These are phyloP conservation scores for Globisporangium yorkense DNA, from an alignment of 352 stramenopile species.

Conservation along the genomic window DNA sequence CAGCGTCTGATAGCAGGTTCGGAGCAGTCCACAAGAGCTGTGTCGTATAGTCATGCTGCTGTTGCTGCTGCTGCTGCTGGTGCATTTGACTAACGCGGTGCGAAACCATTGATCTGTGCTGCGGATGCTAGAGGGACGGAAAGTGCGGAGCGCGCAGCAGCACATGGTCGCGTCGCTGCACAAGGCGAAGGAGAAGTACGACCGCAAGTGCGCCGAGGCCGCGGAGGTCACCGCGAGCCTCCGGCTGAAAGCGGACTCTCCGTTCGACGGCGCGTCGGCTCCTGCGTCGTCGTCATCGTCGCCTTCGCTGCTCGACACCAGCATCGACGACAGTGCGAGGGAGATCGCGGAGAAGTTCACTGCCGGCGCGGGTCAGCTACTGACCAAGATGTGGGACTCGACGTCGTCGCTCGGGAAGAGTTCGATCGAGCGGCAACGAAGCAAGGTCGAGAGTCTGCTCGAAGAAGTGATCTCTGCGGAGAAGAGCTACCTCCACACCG, in stretches of 20 bases:
- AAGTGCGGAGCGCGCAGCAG: conserved; percentile 55
- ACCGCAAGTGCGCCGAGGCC: conserved; percentile 63
- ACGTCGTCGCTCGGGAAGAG: conserved; percentile 62
- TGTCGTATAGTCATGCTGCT: too few species aligned
- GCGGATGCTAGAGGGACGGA: conserved; percentile 46
- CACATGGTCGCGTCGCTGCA: conserved; percentile 57
- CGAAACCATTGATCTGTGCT: not conserved
- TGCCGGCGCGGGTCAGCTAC: conserved; percentile 46
- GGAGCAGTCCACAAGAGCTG: not conserved
- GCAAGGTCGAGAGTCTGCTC: conserved; percentile 47
- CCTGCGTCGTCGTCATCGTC: conserved; percentile 6
- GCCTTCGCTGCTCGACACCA: not conserved
- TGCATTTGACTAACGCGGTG: not conserved
- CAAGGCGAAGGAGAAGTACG: conserved; percentile 76
- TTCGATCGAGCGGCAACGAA: conserved; percentile 56
- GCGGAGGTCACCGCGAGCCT: conserved; percentile 39
- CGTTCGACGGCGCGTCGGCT: not conserved
- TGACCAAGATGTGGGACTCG: conserved; percentile 82
- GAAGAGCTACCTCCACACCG: conserved; percentile 57
- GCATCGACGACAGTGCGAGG: conserved; percentile 25
- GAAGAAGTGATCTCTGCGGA: conserved; percentile 68
- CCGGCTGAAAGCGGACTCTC: conserved; percentile 21
- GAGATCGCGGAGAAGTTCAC: conserved; percentile 61
- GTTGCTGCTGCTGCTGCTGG: too few species aligned
- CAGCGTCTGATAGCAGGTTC: conserved; percentile 67